phyloP scores from a whole-genome alignment of 2,329 filamentous ascomycete genomes.

The Aspergillus flavus region DNA sequence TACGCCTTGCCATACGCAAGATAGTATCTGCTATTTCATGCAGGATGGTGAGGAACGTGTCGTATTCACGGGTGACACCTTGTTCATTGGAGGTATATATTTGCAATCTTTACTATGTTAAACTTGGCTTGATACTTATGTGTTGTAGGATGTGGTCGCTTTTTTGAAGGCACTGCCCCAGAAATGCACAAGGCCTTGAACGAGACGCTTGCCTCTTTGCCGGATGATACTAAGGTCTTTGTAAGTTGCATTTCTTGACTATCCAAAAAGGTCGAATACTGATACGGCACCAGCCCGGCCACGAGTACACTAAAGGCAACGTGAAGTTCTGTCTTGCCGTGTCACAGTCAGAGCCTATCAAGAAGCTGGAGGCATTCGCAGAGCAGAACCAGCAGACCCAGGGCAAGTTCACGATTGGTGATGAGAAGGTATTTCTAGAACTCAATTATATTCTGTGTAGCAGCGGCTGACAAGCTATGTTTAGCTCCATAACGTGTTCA shows the following conservation, averaged over 20 bases:
- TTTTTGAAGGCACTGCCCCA: conserved; percentile 86
- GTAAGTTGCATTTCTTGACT: conserved; percentile 53
- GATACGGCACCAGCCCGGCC: conserved; percentile 67
- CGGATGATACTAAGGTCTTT: conserved; percentile 89
- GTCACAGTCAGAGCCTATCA: conserved; percentile 71
- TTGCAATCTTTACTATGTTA: conserved; percentile 6
- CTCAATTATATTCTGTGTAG: neutral
- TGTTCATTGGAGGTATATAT: conserved; percentile 81
- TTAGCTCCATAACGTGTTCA: conserved; percentile 93
- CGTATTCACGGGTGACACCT: conserved; percentile 93
- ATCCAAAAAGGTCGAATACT: neutral
- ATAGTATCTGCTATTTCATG: conserved; percentile 94
- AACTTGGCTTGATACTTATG: neutral
- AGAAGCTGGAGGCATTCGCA: conserved; percentile 75
- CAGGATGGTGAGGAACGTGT: conserved; percentile 73
- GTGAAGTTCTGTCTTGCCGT: conserved; percentile 84
- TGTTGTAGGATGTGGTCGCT: conserved; percentile 79
- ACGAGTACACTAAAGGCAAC: conserved; percentile 98
- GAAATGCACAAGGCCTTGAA: conserved; percentile 97
- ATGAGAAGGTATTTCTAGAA: conserved; percentile 74
- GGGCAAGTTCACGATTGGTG: conserved; percentile 93
- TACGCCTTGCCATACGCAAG: conserved; percentile 96
- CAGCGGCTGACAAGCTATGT: conserved; percentile 1
- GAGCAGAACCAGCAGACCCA: conserved; percentile 84
- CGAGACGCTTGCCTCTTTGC: conserved; percentile 75